Conservation (phyloP, 2,329 filamentous ascomycete genomes). For the Epicoccum nigrum region DNA sequence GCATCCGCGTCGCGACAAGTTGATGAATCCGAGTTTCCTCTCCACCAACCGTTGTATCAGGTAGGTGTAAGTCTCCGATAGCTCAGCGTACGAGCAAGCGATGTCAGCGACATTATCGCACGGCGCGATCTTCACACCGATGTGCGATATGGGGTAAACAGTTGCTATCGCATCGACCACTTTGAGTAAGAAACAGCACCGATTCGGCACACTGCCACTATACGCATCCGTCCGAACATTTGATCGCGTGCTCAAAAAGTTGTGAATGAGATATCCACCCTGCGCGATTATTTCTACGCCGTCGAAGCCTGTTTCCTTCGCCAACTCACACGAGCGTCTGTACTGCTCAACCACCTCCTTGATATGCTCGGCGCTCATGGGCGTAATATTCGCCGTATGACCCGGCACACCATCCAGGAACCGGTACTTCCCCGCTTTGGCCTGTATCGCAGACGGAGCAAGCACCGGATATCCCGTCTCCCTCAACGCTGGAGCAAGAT, state of each 20-base stretch:
- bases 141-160: constrained; percentile 24
- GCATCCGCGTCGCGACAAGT: constrained; percentile 10
- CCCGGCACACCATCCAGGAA: constrained; percentile 19
- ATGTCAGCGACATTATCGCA: constrained; percentile 25
- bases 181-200: constrained; percentile 42
- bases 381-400: constrained; percentile 8
- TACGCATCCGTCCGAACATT: constrained; percentile 42
- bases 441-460: constrained; percentile 23
- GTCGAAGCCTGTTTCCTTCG: constrained; percentile 15
- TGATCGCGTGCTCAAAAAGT: constrained; percentile 19
- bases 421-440: constrained; percentile 25
- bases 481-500: constrained; percentile 30
- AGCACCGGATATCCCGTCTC: constrained; percentile 21
- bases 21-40: constrained; percentile 7
- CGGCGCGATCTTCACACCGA: constrained; percentile 39
- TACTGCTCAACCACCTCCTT: constrained; percentile 12
- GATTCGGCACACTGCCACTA: constrained; percentile 40
- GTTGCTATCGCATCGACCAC: constrained; percentile 36
- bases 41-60: constrained; percentile 11
- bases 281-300: constrained; percentile 22
- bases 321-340: constrained; percentile 1
- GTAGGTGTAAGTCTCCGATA: constrained; percentile 15
- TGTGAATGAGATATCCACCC: constrained; percentile 23
- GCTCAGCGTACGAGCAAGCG: constrained; percentile 8
- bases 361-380: constrained; percentile 4